Evolutionary conservation across 2,329 filamentous ascomycete genomes (phyloP).

Genomic region (Truncatella angustata): DNA sequence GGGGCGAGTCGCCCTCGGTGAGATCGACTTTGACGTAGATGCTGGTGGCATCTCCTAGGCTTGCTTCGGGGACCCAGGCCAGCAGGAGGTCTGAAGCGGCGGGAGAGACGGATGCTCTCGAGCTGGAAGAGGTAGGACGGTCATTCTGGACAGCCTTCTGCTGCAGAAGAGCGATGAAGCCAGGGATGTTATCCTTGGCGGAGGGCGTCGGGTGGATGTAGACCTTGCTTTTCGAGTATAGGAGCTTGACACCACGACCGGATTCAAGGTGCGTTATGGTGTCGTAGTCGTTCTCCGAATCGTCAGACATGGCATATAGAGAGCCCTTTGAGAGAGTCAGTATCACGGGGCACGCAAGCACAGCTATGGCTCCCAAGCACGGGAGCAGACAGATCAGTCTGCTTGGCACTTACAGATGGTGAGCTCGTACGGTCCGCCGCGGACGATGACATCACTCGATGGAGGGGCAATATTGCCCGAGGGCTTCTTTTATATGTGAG

Average conservation of each 20-base stretch:
- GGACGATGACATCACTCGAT: slow-evolving; percentile 8
- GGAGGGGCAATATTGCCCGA: slow-evolving; percentile 4
- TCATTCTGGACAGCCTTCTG: slow-evolving; percentile 63
- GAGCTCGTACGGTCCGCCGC: not conserved
- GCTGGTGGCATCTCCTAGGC: slow-evolving; percentile 79
- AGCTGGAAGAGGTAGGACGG: slow-evolving; percentile 42
- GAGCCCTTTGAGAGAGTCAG: no score
- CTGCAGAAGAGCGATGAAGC: slow-evolving; percentile 89
- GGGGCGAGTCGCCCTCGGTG: slow-evolving; percentile 74
- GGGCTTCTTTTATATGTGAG: not conserved
- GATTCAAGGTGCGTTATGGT: slow-evolving; percentile 80
- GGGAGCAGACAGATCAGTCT: no score
- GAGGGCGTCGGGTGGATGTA: slow-evolving; percentile 94
- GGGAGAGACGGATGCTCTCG: slow-evolving; percentile 38
- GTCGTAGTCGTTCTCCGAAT: slow-evolving; percentile 92
- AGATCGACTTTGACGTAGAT: slow-evolving; percentile 96
- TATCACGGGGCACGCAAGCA: no score
- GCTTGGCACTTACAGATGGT: not conserved
- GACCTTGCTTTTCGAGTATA: slow-evolving; percentile 98
- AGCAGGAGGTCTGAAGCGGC: slow-evolving; percentile 75
- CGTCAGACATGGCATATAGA: slow-evolving; percentile 94
- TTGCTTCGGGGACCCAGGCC: slow-evolving; percentile 89
- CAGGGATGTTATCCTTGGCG: slow-evolving; percentile 91
- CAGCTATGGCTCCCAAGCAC: no score
- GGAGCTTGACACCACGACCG: slow-evolving; percentile 83